A percentile compares a stretch with the other conserved stretches of the same genome.
These are phyloP conservation scores for Orychophragmus violaceus DNA, from an alignment of 345 rosid genomes.

Conservation along the genomic window DNA sequence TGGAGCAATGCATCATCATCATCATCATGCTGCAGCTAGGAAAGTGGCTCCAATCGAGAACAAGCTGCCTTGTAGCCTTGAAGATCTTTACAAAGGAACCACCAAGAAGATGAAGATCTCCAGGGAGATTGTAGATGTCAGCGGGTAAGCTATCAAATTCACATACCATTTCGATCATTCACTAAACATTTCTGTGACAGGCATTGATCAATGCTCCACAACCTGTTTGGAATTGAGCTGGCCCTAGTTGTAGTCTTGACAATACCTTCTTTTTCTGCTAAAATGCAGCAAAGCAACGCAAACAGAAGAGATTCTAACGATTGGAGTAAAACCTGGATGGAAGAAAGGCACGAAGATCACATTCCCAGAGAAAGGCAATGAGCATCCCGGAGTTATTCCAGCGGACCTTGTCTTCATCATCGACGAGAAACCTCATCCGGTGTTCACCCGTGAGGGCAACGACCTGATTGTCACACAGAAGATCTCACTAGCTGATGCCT, in stretches of 20 bases:
- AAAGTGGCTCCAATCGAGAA: constrained; percentile 49
- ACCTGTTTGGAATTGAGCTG: too few species aligned
- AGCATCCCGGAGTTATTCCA: constrained; percentile 35
- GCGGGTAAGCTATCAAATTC: constrained; percentile 28
- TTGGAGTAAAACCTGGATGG: constrained; percentile 48
- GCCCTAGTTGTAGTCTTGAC: too few species aligned
- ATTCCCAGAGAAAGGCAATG: constrained; percentile 46
- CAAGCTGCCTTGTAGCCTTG: constrained; percentile 49
- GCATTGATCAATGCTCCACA: background rate
- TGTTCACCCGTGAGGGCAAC: constrained; percentile 52
- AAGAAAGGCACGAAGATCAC: constrained; percentile 54
- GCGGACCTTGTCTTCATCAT: constrained; percentile 49
- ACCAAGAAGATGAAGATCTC: constrained; percentile 64
- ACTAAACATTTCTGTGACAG: too few species aligned
- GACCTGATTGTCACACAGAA: constrained; percentile 43
- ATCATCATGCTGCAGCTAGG: constrained; percentile 24
- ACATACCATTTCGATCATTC: too few species aligned
- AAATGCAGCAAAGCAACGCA: constrained; percentile 33
- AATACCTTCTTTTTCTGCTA: background rate
- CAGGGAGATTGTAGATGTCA: constrained; percentile 43
- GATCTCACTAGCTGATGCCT: constrained; percentile 50
- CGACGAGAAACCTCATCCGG: constrained; percentile 54
- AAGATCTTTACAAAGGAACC: constrained; percentile 50
- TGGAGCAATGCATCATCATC: constrained; percentile 37
- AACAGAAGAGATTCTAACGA: constrained; percentile 39